These are phyloP conservation scores for Lasiodiplodia citricola DNA, from an alignment of 2,329 filamentous ascomycete species.

Conservation along the genomic window DNA sequence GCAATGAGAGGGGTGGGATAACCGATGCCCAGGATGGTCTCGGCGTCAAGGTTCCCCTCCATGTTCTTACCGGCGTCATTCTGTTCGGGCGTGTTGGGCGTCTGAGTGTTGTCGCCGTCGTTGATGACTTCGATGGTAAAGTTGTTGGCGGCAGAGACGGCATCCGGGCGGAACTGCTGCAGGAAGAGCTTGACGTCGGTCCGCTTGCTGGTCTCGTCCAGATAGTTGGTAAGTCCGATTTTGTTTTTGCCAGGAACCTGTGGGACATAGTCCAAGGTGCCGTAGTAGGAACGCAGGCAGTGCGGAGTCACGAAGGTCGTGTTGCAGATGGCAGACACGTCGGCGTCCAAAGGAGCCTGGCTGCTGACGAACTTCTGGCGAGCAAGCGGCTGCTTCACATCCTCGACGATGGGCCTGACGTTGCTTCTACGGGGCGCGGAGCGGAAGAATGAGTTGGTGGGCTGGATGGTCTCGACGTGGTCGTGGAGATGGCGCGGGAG, in stretches of 20 bases:
- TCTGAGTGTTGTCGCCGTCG: conserved; percentile 25
- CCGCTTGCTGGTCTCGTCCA: conserved; percentile 53
- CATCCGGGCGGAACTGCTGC: conserved; percentile 28
- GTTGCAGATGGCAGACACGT: conserved; percentile 41
- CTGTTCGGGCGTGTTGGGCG: conserved; percentile 27
- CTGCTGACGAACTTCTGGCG: background rate
- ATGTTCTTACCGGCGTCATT: conserved; percentile 23
- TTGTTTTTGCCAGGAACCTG: conserved; percentile 51
- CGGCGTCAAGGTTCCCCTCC: conserved; percentile 53
- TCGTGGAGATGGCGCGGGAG: conserved; percentile 62
- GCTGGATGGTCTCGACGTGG: conserved; percentile 65
- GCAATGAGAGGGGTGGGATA: conserved; percentile 61
- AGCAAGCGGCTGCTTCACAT: background rate
- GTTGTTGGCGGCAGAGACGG: conserved; percentile 22
- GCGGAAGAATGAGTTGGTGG: conserved; percentile 65
- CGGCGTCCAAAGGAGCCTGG: conserved; percentile 1
- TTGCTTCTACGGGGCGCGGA: conserved; percentile 29
- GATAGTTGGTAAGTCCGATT: conserved; percentile 56
- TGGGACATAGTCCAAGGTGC: conserved; percentile 49
- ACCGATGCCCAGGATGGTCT: conserved; percentile 63
- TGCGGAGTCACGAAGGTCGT: conserved; percentile 46
- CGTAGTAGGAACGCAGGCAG: conserved; percentile 50
- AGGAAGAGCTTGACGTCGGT: conserved; percentile 30
- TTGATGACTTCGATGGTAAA: conserved; percentile 29
- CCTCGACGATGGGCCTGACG: conserved; percentile 29